Evolutionary conservation across 73 alveolate species (phyloP).

Genomic region (Paraurostyla sp.): DNA sequence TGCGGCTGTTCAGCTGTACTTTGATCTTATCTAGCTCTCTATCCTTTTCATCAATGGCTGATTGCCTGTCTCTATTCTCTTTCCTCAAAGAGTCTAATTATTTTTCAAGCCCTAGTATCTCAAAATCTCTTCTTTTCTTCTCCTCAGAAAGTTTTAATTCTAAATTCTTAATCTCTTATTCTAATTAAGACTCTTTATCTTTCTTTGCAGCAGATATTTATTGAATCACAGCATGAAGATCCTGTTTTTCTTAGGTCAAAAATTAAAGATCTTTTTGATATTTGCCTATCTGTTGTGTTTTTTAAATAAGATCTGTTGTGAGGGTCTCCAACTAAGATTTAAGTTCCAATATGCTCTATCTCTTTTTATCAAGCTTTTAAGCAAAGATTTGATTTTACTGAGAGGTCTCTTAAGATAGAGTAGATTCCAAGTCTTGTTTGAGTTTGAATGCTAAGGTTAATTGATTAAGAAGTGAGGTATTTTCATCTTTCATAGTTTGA

Average conservation of each 20-base stretch:
- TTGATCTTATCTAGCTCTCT: slow-evolving; percentile 4
- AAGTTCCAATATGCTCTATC: no score
- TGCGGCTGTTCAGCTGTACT: background rate
- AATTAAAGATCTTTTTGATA: no score
- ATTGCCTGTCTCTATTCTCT: slow-evolving; percentile 5
- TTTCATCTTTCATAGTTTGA: background rate
- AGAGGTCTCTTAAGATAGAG: no score
- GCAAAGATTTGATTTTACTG: no score
- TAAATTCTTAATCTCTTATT: background rate
- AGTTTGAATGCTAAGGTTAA: background rate
- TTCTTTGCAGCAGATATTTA: background rate
- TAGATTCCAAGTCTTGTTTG: background rate
- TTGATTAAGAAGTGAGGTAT: background rate
- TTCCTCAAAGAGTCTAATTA: background rate
- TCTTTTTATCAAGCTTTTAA: no score
- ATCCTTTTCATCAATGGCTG: background rate
- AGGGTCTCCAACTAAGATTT: no score
- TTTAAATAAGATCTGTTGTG: no score
- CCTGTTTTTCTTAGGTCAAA: background rate
- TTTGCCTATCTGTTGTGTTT: no score
- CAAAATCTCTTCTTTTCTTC: background rate
- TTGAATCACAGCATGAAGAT: background rate
- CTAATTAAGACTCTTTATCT: background rate
- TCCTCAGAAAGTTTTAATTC: background rate
- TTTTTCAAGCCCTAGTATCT: background rate